Percentiles rank a stretch among this genome's conserved stretches.
Conservation (phyloP, 1,139 yeast genomes). For the Lodderomyces parapsilosis region DNA sequence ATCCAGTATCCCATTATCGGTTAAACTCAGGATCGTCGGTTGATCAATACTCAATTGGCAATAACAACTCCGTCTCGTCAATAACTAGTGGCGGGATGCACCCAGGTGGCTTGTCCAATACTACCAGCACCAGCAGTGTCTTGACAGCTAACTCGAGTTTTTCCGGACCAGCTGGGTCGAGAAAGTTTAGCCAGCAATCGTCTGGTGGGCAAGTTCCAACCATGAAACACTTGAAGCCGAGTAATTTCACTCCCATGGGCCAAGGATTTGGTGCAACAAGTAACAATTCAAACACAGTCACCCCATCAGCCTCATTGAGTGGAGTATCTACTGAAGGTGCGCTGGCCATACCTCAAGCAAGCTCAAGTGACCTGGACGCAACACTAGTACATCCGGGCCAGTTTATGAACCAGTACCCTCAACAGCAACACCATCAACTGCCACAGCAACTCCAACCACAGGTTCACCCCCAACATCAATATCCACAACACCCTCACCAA, state of each 20-base stretch:
- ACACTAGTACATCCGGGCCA: neutral
- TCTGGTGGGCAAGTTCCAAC: slow-evolving; percentile 1
- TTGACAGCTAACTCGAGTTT: neutral
- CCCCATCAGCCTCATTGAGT: slow-evolving; percentile 5
- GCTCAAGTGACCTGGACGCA: neutral
- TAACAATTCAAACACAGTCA: neutral
- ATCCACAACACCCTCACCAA: too few relatives aligned
- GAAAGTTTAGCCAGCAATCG: neutral
- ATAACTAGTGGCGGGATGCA: neutral
- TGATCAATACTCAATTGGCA: neutral
- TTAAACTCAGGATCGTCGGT: neutral
- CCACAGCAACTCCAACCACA: slow-evolving; percentile 12
- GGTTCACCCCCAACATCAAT: slow-evolving; percentile 5
- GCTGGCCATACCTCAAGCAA: neutral
- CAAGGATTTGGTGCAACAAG: neutral
- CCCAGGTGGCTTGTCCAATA: neutral
- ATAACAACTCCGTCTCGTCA: neutral
- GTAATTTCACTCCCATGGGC: neutral
- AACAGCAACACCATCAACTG: slow-evolving; percentile 5
- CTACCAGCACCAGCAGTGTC: slow-evolving; percentile 1
- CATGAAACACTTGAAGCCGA: neutral
- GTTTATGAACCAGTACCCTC: slow-evolving; percentile 1
- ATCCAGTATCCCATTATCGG: neutral
- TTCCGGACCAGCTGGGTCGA: neutral
- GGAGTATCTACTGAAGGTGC: neutral